Conservation (phyloP, 2,329 filamentous ascomycete genomes). For the Mycosphaerella sp. region DNA sequence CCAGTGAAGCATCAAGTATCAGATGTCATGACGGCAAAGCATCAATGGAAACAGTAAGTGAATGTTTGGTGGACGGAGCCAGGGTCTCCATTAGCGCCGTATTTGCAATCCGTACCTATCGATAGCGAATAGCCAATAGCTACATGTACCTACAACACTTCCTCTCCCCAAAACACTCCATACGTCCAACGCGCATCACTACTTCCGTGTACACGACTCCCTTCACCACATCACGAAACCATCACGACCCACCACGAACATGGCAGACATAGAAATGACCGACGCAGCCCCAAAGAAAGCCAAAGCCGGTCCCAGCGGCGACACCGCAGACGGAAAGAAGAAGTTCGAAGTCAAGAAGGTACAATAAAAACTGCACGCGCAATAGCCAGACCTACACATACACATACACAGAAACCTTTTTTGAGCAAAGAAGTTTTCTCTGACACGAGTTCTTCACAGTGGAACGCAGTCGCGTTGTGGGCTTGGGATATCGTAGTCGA, state of each 20-base stretch:
- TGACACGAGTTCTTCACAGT: constrained; percentile 49
- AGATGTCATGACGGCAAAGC: too few relatives aligned
- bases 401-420: background rate
- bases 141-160: background rate
- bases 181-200: background rate
- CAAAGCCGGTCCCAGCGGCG: constrained; percentile 49
- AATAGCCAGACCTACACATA: background rate
- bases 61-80: too few relatives aligned
- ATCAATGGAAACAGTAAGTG: too few relatives aligned
- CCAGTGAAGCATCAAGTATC: too few relatives aligned
- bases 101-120: too few relatives aligned
- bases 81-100: too few relatives aligned
- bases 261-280: constrained; percentile 97
- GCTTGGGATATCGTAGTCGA: constrained; percentile 99
- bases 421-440: too few relatives aligned
- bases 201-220: too few relatives aligned
- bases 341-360: constrained; percentile 99
- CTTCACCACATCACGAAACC: background rate
- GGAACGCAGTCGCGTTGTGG: constrained; percentile 98
- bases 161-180: background rate
- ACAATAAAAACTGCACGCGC: too few relatives aligned
- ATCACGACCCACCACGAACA: constrained; percentile 36
- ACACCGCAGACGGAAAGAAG: constrained; percentile 66
- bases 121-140: too few relatives aligned
- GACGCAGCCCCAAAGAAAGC: constrained; percentile 62